Evolutionary conservation across 345 rosid genomes (phyloP).

Genomic region (Raphanus sativus): DNA sequence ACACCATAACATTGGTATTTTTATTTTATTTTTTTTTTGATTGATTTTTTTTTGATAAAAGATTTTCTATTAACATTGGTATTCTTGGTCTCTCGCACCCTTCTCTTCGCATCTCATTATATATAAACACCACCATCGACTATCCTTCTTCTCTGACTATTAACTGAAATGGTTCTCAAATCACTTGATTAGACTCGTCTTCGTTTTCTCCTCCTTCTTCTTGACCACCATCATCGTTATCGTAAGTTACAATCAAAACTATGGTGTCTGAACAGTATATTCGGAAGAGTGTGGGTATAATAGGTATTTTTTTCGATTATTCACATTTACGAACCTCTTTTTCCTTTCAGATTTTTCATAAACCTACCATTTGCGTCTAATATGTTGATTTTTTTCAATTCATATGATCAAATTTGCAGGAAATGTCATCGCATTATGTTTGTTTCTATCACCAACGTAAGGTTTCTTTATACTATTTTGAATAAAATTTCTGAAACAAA

Average conservation of each 20-base stretch:
- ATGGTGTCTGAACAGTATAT: slow-evolving; percentile 53
- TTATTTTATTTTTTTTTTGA: too few relatives aligned
- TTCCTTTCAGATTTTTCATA: background rate
- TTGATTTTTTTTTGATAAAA: too few relatives aligned
- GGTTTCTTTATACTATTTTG: slow-evolving; percentile 17
- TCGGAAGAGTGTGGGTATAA: slow-evolving; percentile 61
- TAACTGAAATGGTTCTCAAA: slow-evolving; percentile 1
- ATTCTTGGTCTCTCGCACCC: background rate
- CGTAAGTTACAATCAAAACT: slow-evolving; percentile 10
- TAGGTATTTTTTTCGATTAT: slow-evolving; percentile 43
- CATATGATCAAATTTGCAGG: slow-evolving; percentile 48
- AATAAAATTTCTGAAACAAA: background rate
- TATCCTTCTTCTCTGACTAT: slow-evolving; percentile 11
- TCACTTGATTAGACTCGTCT: background rate
- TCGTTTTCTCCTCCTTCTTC: background rate
- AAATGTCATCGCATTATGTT: slow-evolving; percentile 63
- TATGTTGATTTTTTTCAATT: background rate
- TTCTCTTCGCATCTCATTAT: background rate
- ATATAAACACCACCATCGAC: slow-evolving; percentile 17
- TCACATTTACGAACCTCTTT: background rate
- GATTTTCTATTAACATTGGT: too few relatives aligned
- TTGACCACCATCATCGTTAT: background rate
- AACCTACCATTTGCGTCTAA: background rate
- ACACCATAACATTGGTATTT: slow-evolving; percentile 6
- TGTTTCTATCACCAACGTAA: slow-evolving; percentile 90